These are phyloP conservation scores for Borealophlyctis nickersoniae DNA, from an alignment of 192 early-diverging fungal genomes.

Conservation along the genomic window DNA sequence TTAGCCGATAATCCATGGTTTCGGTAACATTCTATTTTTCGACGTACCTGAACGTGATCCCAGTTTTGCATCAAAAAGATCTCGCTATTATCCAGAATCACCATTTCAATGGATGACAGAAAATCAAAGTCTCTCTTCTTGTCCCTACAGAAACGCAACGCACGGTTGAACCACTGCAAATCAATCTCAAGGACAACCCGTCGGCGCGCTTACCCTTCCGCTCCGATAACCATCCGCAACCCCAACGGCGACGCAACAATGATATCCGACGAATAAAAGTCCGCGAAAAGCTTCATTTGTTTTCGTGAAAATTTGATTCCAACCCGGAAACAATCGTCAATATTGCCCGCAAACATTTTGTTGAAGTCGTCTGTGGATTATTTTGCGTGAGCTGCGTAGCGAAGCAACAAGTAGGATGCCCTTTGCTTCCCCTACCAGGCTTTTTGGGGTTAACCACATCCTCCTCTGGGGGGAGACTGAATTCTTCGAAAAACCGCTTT, in stretches of 20 bases:
- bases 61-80: conserved; percentile 97
- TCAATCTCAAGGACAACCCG: no score
- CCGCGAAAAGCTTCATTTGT: conserved; percentile 79
- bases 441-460: conserved; percentile 58
- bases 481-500: conserved; percentile 80
- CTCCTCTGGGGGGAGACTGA: conserved; percentile 60
- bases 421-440: conserved; percentile 53
- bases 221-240: conserved; percentile 81
- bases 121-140: conserved; percentile 91
- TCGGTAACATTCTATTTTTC: no score
- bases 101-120: conserved; percentile 86
- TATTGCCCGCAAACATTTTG: conserved; percentile 87
- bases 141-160: conserved; percentile 45
- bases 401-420: no score
- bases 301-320: conserved; percentile 87
- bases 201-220: conserved; percentile 72
- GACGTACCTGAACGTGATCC: conserved; percentile 82
- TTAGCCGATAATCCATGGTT: neutral
- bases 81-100: conserved; percentile 84
- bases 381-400: no score
- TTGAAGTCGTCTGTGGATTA: conserved; percentile 67
- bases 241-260: conserved; percentile 92
- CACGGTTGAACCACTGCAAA: neutral
- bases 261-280: conserved; percentile 89
- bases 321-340: conserved; percentile 92